A percentile compares a stretch with the other conserved stretches of the same genome.
phyloP scores from a whole-genome alignment of 2,329 filamentous ascomycete genomes.

The Lecanicillium sp. region DNA sequence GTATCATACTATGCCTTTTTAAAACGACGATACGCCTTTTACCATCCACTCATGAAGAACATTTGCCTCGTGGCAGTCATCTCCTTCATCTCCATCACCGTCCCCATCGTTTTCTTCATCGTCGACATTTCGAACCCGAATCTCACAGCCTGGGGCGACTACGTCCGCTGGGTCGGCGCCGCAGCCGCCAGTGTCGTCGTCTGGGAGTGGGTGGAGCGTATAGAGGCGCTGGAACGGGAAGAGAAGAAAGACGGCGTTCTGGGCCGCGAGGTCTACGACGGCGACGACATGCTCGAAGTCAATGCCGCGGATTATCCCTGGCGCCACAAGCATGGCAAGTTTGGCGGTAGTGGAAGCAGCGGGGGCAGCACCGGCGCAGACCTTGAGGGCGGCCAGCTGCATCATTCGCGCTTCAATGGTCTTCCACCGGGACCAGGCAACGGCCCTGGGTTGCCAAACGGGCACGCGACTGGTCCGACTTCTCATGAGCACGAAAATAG shows the following conservation, averaged over 20 bases:
- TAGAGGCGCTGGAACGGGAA: slow-evolving; percentile 85
- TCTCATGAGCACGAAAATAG: slow-evolving; percentile 22
- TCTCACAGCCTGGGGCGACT: slow-evolving; percentile 89
- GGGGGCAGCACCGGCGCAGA: slow-evolving; percentile 24
- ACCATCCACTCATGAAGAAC: slow-evolving; percentile 84
- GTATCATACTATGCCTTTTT: slow-evolving; percentile 91
- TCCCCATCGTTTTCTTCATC: slow-evolving; percentile 89
- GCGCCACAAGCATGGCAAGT: slow-evolving; percentile 34
- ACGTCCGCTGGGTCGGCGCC: slow-evolving; percentile 92
- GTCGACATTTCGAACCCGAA: slow-evolving; percentile 81
- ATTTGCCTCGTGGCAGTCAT: slow-evolving; percentile 75
- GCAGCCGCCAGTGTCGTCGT: slow-evolving; percentile 93
- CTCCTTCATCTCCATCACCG: slow-evolving; percentile 74
- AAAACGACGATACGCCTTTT: slow-evolving; percentile 86
- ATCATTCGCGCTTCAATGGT: slow-evolving; percentile 1
- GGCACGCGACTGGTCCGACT: slow-evolving; percentile 16
- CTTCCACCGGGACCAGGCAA: neutral
- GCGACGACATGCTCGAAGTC: slow-evolving; percentile 81
- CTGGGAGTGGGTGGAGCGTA: slow-evolving; percentile 96
- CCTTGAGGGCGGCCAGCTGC: slow-evolving; percentile 15
- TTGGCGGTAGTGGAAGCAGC: slow-evolving; percentile 23
- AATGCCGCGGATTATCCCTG: slow-evolving; percentile 46
- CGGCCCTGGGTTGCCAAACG: slow-evolving; percentile 18
- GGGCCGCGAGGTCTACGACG: slow-evolving; percentile 85
- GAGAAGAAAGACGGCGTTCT: slow-evolving; percentile 92